Evolutionary conservation across 495 filamentous ascomycete genomes (phyloP).

Genomic region (Aspergillus avenaceus): DNA sequence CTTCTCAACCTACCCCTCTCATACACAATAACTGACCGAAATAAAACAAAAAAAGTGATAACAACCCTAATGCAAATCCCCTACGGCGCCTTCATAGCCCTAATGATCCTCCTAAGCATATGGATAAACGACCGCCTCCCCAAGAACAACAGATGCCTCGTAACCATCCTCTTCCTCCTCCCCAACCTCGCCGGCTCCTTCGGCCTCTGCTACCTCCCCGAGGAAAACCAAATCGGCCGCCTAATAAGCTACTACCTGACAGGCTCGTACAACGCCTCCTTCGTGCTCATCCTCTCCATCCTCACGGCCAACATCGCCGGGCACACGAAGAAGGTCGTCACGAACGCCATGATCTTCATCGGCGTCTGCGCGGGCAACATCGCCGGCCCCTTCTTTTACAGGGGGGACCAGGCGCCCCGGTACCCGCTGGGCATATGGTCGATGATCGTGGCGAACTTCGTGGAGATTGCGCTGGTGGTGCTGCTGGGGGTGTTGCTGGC

Average conservation of each 20-base stretch:
- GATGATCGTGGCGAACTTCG: constrained; percentile 49
- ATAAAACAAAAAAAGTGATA: constrained; percentile 21
- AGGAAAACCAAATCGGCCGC: constrained; percentile 34
- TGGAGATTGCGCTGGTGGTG: constrained; percentile 39
- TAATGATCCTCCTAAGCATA: constrained; percentile 47
- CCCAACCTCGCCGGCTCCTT: constrained; percentile 50
- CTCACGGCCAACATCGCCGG: constrained; percentile 50
- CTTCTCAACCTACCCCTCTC: too few species aligned
- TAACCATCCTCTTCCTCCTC: constrained; percentile 43
- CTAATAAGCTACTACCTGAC: constrained; percentile 50
- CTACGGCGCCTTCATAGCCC: constrained; percentile 47
- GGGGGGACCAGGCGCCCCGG: constrained; percentile 38
- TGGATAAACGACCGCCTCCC: constrained; percentile 47
- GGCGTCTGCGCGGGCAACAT: constrained; percentile 44
- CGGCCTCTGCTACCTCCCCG: constrained; percentile 40
- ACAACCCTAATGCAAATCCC: constrained; percentile 49
- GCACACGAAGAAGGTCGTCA: constrained; percentile 56
- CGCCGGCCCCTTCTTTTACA: constrained; percentile 55
- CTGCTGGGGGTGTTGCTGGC: constrained; percentile 32
- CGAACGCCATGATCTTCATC: constrained; percentile 48
- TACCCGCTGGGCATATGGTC: constrained; percentile 52
- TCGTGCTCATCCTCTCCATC: constrained; percentile 52
- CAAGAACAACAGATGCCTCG: constrained; percentile 43
- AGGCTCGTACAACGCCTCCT: constrained; percentile 55
- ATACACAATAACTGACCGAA: too few species aligned